phyloP scores from a whole-genome alignment of 2,329 filamentous ascomycete species.

The Botrytis squamosa region DNA sequence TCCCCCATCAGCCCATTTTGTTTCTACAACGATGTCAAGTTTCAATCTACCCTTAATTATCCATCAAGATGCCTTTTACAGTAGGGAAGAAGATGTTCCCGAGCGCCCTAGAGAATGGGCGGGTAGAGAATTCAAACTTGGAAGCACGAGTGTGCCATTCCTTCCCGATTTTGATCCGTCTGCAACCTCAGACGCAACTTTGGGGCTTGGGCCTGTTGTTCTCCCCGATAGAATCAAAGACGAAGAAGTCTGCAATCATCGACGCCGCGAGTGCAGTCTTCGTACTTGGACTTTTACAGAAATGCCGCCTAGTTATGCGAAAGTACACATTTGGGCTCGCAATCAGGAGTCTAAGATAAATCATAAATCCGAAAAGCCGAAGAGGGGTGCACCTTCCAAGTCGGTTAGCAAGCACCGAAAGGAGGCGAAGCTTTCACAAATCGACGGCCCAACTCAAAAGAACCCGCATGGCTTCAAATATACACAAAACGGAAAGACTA shows the following conservation, averaged over 20 bases:
- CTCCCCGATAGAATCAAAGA: constrained; percentile 52
- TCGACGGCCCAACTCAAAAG: constrained; percentile 82
- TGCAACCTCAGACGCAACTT: constrained; percentile 55
- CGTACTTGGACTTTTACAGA: constrained; percentile 74
- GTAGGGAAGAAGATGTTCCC: constrained; percentile 79
- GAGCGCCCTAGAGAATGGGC: constrained; percentile 77
- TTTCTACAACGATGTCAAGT: constrained; percentile 57
- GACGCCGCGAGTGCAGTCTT: constrained; percentile 59
- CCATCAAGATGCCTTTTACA: constrained; percentile 85
- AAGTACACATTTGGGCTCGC: constrained; percentile 68
- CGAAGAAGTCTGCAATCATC: constrained; percentile 50
- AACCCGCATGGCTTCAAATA: constrained; percentile 83
- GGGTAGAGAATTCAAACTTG: constrained; percentile 78
- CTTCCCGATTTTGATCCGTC: constrained; percentile 74
- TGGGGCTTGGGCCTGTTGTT: constrained; percentile 51
- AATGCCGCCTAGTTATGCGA: constrained; percentile 66
- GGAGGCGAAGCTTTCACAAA: constrained; percentile 65
- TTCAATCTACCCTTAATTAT: constrained; percentile 64
- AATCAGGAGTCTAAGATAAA: constrained; percentile 38
- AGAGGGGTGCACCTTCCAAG: constrained; percentile 25
- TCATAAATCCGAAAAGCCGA: constrained; percentile 25
- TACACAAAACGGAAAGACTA: constrained; percentile 71
- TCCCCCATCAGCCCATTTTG: constrained; percentile 47
- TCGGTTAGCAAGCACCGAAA: constrained; percentile 23
- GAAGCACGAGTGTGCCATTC: constrained; percentile 73